These are phyloP conservation scores for Fomitopsis pinicola DNA, from an alignment of 1,284 basidiomycete species.

Conservation along the genomic window DNA sequence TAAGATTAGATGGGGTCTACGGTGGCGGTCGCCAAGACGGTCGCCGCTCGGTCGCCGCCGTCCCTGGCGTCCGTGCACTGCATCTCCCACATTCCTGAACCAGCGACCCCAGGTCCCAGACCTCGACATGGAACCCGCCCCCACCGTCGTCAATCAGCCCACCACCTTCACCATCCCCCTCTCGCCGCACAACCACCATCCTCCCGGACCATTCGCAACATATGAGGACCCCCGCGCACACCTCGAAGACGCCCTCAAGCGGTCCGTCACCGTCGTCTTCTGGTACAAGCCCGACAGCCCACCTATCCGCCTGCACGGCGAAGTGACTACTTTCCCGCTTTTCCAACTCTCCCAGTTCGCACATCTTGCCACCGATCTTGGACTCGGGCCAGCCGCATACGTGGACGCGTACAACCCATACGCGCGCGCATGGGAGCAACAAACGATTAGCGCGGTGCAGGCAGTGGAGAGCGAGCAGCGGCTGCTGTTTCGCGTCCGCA, in stretches of 20 bases:
- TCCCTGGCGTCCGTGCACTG: not conserved
- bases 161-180: not conserved
- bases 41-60: not conserved
- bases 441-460: constrained; percentile 39
- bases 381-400: constrained; percentile 44
- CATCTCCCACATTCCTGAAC: not conserved
- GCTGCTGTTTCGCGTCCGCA: constrained; percentile 54
- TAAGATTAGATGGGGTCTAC: not conserved
- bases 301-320: constrained; percentile 56
- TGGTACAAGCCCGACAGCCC: constrained; percentile 64
- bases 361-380: constrained; percentile 48
- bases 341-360: constrained; percentile 54
- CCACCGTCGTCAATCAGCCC: not conserved
- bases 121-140: not conserved
- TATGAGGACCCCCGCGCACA: constrained; percentile 7
- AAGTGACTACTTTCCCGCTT: constrained; percentile 57
- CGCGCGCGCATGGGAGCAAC: constrained; percentile 56
- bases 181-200: not conserved
- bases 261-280: constrained; percentile 57
- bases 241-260: constrained; percentile 27
- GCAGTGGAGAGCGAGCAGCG: constrained; percentile 41
- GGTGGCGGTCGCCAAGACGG: not conserved
- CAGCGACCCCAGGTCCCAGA: not conserved
- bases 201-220: not conserved
- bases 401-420: constrained; percentile 54